phyloP scores from a whole-genome alignment of 768 basidiomycete genomes.

The Agaricus subrufescens region DNA sequence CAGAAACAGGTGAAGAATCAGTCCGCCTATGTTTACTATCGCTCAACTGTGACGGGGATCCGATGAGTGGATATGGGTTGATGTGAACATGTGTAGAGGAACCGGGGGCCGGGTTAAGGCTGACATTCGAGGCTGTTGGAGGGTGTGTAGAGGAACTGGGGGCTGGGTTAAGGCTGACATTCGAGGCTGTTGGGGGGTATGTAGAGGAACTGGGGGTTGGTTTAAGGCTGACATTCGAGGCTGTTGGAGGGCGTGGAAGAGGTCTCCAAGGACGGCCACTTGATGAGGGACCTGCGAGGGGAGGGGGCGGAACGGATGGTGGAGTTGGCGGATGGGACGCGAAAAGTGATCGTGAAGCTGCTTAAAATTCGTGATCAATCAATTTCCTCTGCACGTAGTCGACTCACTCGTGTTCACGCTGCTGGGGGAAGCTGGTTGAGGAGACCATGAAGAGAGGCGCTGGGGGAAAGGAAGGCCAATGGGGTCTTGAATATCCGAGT shows the following conservation, averaged over 20 bases:
- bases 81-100: neutral
- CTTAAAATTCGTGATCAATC: neutral
- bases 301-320: neutral
- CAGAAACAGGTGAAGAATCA: neutral
- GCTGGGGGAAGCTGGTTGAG: conserved; percentile 6
- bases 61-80: neutral
- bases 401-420: conserved; percentile 3
- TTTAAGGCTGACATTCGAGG: neutral
- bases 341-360: neutral
- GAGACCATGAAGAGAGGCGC: neutral
- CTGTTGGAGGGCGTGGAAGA: conserved; percentile 1
- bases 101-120: conserved; percentile 3
- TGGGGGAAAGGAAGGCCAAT: neutral
- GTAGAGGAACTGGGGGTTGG: neutral
- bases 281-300: neutral
- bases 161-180: neutral
- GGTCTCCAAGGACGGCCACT: conserved; percentile 2
- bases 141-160: neutral
- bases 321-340: neutral
- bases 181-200: neutral
- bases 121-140: neutral
- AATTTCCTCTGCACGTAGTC: neutral
- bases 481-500: neutral
- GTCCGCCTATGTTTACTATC: neutral
- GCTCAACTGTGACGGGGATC: neutral